Evolutionary conservation across 208 protist genomes (phyloP), one percentile per base, ranked within the genome.

Genomic region (Acanthamoeba castellanii): DNA sequence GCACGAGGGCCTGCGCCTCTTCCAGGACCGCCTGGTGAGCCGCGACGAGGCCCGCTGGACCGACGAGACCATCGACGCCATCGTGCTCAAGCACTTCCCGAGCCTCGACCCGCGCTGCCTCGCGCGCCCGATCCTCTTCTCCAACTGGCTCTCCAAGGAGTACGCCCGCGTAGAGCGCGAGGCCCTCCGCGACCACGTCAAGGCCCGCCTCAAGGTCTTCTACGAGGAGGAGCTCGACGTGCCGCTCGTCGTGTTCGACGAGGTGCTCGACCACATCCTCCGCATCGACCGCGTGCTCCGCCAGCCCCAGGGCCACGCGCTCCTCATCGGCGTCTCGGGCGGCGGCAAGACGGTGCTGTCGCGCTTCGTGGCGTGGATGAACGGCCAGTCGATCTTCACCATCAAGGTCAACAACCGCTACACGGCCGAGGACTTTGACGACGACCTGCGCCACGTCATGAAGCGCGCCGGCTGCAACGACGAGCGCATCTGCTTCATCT

Each of bases 401-500:
- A 98, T 99, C 78, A 99, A 99, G 96, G 98, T 99, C 34, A 99
- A 99, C 95, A 98, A 98, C 91, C 97, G 98, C 66, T 99, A 99
- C 97, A 98, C 97, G 47, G 95, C 99, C 9, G 94, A 97, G 14
- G 99, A 99, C 97, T 99, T 99, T 96, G 99, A 99, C 94, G 97
- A 99, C 18, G 99, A 99, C 96, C 97, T 99, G 64, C 97, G 99
- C 32, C 97, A 96, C 22, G 96, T 99, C 30, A 97, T 99, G 94
- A 98, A 97, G 22, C 98, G 99, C 61, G 97, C 99, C 30, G 99
- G 99, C 78, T 99, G 98, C 96, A 97, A 99, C 94, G 98, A 99
- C 42, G 99, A 99, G 97, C 98, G 98, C 89, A 99, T 99, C 82
- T 99, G 98, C 96, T 99, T 99, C 97, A 98, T 99, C 64, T 99